Evolutionary conservation across 192 early-diverging fungal genomes (phyloP).

Genomic region (Coemansia sp.): DNA sequence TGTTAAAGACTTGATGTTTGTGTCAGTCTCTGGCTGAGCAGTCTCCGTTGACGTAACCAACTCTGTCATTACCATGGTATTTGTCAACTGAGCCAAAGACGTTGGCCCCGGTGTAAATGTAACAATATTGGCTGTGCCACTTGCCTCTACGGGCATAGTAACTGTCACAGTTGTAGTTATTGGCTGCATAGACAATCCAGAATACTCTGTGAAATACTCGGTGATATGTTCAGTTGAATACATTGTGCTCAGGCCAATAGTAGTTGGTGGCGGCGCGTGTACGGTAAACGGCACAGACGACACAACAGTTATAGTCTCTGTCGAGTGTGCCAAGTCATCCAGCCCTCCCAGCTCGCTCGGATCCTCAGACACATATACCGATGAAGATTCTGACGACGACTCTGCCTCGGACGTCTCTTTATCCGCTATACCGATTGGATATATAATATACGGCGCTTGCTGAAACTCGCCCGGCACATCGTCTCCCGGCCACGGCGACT

Average conservation of each 20-base stretch:
- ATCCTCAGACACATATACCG: neutral
- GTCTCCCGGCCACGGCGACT: neutral
- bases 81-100: neutral
- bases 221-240: neutral
- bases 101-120: no score
- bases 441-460: neutral
- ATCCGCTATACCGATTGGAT: conserved; percentile 15
- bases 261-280: no score
- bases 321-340: no score
- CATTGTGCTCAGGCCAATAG: no score
- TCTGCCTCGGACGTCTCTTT: conserved; percentile 18
- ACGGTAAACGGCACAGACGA: no score
- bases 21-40: neutral
- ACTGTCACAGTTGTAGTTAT: neutral
- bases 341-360: no score
- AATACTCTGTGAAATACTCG: neutral
- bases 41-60: neutral
- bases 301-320: no score
- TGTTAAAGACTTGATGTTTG: neutral
- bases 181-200: neutral
- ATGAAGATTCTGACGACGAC: neutral
- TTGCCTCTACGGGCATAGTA: neutral
- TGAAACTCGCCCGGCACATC: neutral
- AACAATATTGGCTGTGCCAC: neutral
- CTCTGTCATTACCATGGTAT: neutral